Base-by-base conservation (phyloP, 768 basidiomycete species). In the Chalciporus piperatus region DNA sequence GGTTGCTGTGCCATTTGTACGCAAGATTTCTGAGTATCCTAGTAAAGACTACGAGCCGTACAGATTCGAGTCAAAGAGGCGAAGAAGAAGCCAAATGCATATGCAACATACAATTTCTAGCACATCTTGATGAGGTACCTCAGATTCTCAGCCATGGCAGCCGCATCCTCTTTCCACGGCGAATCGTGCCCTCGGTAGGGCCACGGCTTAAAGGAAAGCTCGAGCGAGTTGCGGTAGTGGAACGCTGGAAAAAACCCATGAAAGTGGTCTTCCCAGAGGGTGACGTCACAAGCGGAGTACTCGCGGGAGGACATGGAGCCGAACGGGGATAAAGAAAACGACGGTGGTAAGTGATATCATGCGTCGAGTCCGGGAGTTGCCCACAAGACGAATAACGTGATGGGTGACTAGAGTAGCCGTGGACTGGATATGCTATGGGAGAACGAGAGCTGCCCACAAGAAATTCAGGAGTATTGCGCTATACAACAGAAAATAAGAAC, bases 381-480 rank as follows among this genome's bases (percentile, higher is more conserved):
- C 20, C 39, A 32, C 39, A 27, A 25, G 57, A 52, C 41, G 30
- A 38, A 46, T 33, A 45, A 10, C 46, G 55, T n/a, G 51, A 50
- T 54, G 64, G 59, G 40, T 52, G 62, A 41, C 67, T 69, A 13
- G 54, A 60, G 47, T 69, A 69, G 32, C 68, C 70, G 41, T 51
- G 52, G 22, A 61, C 61, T 4, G 69, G 67, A 25, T 66, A 67
- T 23, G 54, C 68, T 37, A 71, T 22, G 6, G 59, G 63, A 41
- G 70, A 71, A 44, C 53, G 59, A 12, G 70, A 69, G 39, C 63
- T 59, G 6, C 68, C 70, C 20, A 47, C 66, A 6, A 66, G 66
- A 47, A 69, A 69, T 47, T 66, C 66, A n/a, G 68, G 66, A 6
- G 64, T 61, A 30, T 60, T 25, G 35, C 60, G 37, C 59, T 65